Evolutionary conservation across 1,139 yeast species (phyloP).

Genomic region (Taphrina communis): DNA sequence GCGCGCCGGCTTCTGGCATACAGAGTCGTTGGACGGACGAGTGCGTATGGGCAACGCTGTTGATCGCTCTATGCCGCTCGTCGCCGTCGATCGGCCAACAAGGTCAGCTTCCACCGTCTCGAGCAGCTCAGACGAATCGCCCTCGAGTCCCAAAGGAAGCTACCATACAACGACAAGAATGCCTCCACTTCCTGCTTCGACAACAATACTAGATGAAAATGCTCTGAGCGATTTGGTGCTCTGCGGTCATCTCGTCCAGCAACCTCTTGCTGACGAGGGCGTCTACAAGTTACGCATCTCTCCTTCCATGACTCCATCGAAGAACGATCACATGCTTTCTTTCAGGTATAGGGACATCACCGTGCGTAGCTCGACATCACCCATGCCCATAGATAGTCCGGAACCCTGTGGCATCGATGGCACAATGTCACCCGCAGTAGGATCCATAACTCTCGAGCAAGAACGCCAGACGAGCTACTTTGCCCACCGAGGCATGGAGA

Average conservation of each 20-base stretch:
- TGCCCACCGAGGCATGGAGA: not conserved
- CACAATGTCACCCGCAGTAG: not conserved
- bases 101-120: not conserved
- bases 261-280: not conserved
- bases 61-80: slow-evolving; percentile 3
- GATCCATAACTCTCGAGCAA: not conserved
- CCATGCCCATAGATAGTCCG: not conserved
- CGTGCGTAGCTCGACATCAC: not conserved
- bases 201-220: not conserved
- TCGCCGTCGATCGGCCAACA: not conserved
- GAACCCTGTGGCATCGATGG: not conserved
- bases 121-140: slow-evolving; percentile 2
- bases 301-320: slow-evolving; percentile 11
- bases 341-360: slow-evolving; percentile 19
- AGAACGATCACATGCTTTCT: slow-evolving; percentile 11
- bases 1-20: slow-evolving; percentile 28
- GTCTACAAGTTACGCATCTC: slow-evolving; percentile 19
- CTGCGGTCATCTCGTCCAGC: slow-evolving; percentile 9
- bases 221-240: not conserved
- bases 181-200: not conserved
- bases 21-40: slow-evolving; percentile 17
- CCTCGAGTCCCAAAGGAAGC: not conserved
- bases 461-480: not conserved
- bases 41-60: slow-evolving; percentile 30
- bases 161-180: not conserved